These are phyloP conservation scores for Rhizophagus sp. DNA, from an alignment of 192 early-diverging fungal genomes.

Conservation along the genomic window DNA sequence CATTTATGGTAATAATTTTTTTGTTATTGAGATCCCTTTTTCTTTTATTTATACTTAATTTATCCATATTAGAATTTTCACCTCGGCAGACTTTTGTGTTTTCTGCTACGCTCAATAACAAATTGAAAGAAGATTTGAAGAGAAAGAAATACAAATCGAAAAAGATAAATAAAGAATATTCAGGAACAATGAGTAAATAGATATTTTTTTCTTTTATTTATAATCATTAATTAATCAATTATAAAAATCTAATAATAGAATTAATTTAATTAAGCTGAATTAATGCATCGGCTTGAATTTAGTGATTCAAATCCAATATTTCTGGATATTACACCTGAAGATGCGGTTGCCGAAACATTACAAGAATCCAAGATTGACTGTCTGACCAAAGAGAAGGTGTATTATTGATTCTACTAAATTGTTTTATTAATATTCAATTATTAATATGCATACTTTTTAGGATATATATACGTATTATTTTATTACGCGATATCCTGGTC, in stretches of 20 bases:
- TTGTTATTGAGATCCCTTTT: background rate
- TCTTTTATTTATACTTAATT: slow-evolving; percentile 17
- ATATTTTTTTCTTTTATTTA: background rate
- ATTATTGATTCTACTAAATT: background rate
- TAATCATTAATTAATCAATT: background rate
- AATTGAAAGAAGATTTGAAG: slow-evolving; percentile 50
- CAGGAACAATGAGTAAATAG: slow-evolving; percentile 22
- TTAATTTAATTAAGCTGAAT: slow-evolving; percentile 50
- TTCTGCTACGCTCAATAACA: slow-evolving; percentile 81
- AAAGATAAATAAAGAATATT: background rate
- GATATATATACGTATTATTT: slow-evolving; percentile 88
- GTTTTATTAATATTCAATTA: no score
- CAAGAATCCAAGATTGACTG: slow-evolving; percentile 88
- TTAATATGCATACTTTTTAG: slow-evolving; percentile 11
- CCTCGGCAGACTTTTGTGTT: slow-evolving; percentile 88
- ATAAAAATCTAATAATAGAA: no score
- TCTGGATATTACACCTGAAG: slow-evolving; percentile 71
- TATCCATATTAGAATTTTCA: slow-evolving; percentile 30
- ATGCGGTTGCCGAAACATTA: slow-evolving; percentile 69
- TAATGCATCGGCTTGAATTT: slow-evolving; percentile 77
- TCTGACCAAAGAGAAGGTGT: slow-evolving; percentile 69
- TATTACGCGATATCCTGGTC: slow-evolving; percentile 79
- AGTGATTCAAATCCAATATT: slow-evolving; percentile 69
- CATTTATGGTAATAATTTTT: background rate
- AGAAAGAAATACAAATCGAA: slow-evolving; percentile 35